phyloP scores from a whole-genome alignment of 176 grass and related monocot genomes.

The Alopecurus myosuroides region DNA sequence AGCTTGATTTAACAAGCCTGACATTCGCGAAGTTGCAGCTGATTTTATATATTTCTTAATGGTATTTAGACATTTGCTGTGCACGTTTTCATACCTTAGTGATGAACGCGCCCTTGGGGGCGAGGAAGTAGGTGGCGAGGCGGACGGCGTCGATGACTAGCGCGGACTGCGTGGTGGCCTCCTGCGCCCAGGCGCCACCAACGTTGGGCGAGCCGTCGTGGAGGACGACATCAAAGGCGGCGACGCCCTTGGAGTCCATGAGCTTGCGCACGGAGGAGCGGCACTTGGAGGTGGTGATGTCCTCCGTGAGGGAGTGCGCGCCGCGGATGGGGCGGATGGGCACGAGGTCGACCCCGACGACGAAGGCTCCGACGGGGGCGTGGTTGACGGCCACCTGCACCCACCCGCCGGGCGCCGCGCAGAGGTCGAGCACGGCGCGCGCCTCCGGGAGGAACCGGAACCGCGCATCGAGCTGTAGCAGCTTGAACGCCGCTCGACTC shows the following conservation, averaged over 20 bases:
- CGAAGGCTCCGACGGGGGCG: slow-evolving; percentile 63
- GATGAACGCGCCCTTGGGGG: slow-evolving; percentile 80
- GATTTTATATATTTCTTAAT: neutral
- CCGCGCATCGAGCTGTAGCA: slow-evolving; percentile 87
- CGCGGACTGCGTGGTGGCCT: slow-evolving; percentile 74
- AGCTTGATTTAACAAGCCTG: no score
- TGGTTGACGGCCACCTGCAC: slow-evolving; percentile 83
- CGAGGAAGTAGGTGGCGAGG: slow-evolving; percentile 76
- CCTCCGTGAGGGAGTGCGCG: slow-evolving; percentile 69
- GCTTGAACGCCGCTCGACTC: slow-evolving; percentile 85
- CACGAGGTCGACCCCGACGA: slow-evolving; percentile 78
- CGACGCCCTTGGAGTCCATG: slow-evolving; percentile 61
- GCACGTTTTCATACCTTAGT: slow-evolving; percentile 48
- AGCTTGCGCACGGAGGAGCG: slow-evolving; percentile 66
- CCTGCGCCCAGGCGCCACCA: slow-evolving; percentile 85
- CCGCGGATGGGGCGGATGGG: slow-evolving; percentile 91
- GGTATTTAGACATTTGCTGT: neutral
- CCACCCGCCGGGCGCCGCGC: slow-evolving; percentile 91
- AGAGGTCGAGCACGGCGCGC: slow-evolving; percentile 85
- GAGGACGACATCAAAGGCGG: slow-evolving; percentile 75
- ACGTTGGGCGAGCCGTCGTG: slow-evolving; percentile 96
- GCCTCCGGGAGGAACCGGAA: slow-evolving; percentile 81
- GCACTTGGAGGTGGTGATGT: slow-evolving; percentile 93
- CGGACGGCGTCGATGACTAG: slow-evolving; percentile 76
- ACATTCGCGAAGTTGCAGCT: no score